Evolutionary conservation across 768 basidiomycete species (phyloP), one percentile per base, ranked within the genome.

Genomic region (Pholiota microspora): DNA sequence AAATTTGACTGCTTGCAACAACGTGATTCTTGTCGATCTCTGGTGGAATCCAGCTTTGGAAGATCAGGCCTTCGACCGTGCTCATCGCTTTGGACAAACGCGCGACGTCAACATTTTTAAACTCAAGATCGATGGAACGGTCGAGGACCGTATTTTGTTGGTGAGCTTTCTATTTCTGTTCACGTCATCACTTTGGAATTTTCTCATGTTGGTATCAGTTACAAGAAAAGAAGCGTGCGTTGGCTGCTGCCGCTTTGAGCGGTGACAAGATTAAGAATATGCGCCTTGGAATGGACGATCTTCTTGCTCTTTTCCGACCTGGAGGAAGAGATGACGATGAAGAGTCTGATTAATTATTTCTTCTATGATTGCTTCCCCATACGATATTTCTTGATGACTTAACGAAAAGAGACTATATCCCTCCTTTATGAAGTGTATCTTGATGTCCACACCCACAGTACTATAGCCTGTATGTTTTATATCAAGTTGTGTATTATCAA

Each of bases 1-100:
- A 42, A 97, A 98, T 66, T 67, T 98, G 63, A 94, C 93, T 0
- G 87, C 85, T 32, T 98, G 95, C 71, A 96, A 94, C 68, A 92
- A 96, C 59, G 94, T 98, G 34, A 89, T 98, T 60, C 79, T 98
- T 2, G 82, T 93, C 53, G 96, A 97, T 67, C 72, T 94, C 56
- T 98, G 95, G 94, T 98, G 95, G 93, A 89, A 93, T 67, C 91
- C 92, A 8, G 92, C 89, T 0, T 76, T 92, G 3, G 90, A 92
- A 81, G 93, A 96, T 58, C 95, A 98, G 73, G 94, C 94, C 0
- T 96, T 94, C 63, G 94, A 94, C 66, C 85, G 93, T 48, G 86
- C 89, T 5, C 93, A 95, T 76, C 86, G 92, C 51, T 85, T 91
- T 54, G 94, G 96, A 7, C 95, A 98, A 71, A 88, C 77, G 45